These are phyloP conservation scores for Saturnispora ahearnii DNA, from an alignment of 805 yeast genomes.

Conservation along the genomic window DNA sequence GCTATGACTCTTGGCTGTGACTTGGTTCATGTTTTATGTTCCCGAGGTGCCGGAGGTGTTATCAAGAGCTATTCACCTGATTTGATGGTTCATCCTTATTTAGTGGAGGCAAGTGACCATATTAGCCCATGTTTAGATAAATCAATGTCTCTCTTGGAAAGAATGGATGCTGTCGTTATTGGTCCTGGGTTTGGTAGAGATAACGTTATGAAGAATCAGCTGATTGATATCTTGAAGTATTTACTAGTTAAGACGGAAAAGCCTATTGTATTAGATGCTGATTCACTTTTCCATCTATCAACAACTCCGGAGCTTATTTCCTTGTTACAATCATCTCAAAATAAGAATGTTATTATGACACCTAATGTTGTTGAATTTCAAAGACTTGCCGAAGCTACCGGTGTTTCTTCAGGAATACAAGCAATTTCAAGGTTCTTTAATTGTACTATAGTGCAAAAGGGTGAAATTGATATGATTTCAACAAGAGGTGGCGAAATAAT, in stretches of 20 bases:
- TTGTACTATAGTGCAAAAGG: conserved; percentile 66
- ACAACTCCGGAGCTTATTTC: conserved; percentile 38
- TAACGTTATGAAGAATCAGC: conserved; percentile 49
- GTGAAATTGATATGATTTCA: conserved; percentile 55
- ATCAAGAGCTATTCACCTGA: conserved; percentile 88
- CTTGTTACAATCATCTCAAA: conserved; percentile 33
- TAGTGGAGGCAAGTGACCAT: conserved; percentile 35
- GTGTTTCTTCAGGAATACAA: conserved; percentile 25
- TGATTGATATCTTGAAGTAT: conserved; percentile 40
- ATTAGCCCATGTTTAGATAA: conserved; percentile 38
- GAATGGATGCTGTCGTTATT: conserved; percentile 74
- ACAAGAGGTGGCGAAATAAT: conserved; percentile 34
- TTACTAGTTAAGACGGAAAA: conserved; percentile 42
- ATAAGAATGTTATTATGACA: conserved; percentile 60
- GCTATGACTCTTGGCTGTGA: conserved; percentile 83
- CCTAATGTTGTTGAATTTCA: conserved; percentile 85
- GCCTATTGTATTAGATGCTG: conserved; percentile 88
- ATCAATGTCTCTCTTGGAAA: conserved; percentile 43
- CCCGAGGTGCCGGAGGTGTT: conserved; percentile 62
- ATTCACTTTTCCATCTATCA: conserved; percentile 64
- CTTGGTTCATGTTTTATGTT: conserved; percentile 85
- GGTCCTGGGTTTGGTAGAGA: conserved; percentile 97
- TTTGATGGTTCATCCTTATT: conserved; percentile 91
- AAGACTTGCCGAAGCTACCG: conserved; percentile 40
- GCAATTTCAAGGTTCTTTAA: conserved; percentile 42